A percentile compares a stretch with the other conserved stretches of the same genome.
phyloP scores from a whole-genome alignment of 495 filamentous ascomycete genomes.

The Penicillium bialowiezense region DNA sequence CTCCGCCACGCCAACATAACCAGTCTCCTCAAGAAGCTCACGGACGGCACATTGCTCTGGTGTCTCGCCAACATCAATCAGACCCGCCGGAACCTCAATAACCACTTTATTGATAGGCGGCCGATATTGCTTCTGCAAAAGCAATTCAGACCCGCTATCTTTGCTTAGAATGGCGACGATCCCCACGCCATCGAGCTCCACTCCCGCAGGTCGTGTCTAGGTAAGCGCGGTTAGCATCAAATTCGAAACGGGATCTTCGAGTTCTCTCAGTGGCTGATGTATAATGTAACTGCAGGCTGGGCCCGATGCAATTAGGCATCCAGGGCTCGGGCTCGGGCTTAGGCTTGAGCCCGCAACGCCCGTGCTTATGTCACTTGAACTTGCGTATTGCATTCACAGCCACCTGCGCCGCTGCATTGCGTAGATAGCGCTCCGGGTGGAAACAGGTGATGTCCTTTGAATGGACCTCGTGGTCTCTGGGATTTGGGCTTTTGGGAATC shows the following conservation, averaged over 20 bases:
- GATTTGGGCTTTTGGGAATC: too few relatives aligned
- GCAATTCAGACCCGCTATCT: constrained; percentile 64
- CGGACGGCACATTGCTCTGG: constrained; percentile 76
- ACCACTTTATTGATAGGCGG: constrained; percentile 75
- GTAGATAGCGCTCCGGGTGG: not conserved
- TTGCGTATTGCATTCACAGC: too few relatives aligned
- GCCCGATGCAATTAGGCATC: not conserved
- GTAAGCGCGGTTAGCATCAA: constrained; percentile 3
- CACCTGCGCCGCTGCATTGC: not conserved
- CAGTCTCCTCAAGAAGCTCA: constrained; percentile 94
- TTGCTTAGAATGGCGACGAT: constrained; percentile 85
- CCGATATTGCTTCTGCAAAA: constrained; percentile 86
- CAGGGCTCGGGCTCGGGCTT: not conserved
- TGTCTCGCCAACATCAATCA: constrained; percentile 80
- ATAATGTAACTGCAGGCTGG: not conserved
- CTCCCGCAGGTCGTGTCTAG: constrained; percentile 62
- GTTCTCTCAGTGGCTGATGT: not conserved
- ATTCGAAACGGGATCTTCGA: not conserved
- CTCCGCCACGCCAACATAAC: constrained; percentile 70
- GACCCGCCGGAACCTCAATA: constrained; percentile 83
- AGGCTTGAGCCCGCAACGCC: constrained; percentile 1
- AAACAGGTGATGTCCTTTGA: not conserved
- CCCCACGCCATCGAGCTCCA: constrained; percentile 83
- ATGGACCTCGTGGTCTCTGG: too few relatives aligned
- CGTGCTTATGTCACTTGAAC: not conserved